These are phyloP conservation scores for Globisporangium ultimum DNA, from an alignment of 352 stramenopile species.

Conservation along the genomic window DNA sequence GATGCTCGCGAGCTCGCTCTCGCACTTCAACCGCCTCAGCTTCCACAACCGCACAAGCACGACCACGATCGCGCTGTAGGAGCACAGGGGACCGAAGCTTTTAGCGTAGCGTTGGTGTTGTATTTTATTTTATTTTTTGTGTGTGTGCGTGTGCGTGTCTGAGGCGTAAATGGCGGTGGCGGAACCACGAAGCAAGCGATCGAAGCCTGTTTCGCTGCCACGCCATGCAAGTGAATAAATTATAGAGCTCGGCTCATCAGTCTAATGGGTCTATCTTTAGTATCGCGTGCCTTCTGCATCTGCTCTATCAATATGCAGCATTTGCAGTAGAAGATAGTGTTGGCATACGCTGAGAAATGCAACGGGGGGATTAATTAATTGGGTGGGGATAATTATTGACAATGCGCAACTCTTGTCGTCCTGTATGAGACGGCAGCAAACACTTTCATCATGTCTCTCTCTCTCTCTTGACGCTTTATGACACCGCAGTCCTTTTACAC, in stretches of 20 bases:
- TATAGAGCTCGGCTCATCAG: neutral
- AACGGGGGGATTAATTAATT: neutral
- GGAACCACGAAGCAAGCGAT: neutral
- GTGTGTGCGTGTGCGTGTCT: neutral
- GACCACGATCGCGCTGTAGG: conserved; percentile 16
- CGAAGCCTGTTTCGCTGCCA: neutral
- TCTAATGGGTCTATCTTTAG: no score
- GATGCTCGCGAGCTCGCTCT: conserved; percentile 9
- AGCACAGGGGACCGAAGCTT: no score
- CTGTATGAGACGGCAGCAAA: no score
- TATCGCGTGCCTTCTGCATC: no score
- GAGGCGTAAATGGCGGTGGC: neutral
- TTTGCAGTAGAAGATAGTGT: no score
- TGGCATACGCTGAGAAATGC: neutral
- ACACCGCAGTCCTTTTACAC: conserved; percentile 25
- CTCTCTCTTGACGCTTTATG: neutral
- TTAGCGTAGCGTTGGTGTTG: no score
- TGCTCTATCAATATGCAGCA: no score
- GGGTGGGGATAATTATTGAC: neutral
- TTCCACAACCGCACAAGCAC: conserved; percentile 10
- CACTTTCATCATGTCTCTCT: no score
- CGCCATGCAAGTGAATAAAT: neutral
- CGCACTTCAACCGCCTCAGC: conserved; percentile 13
- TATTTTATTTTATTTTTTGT: neutral
- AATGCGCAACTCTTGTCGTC: no score